Conservation (phyloP, 179 eudicot genomes). For the Camellia oleifera region DNA sequence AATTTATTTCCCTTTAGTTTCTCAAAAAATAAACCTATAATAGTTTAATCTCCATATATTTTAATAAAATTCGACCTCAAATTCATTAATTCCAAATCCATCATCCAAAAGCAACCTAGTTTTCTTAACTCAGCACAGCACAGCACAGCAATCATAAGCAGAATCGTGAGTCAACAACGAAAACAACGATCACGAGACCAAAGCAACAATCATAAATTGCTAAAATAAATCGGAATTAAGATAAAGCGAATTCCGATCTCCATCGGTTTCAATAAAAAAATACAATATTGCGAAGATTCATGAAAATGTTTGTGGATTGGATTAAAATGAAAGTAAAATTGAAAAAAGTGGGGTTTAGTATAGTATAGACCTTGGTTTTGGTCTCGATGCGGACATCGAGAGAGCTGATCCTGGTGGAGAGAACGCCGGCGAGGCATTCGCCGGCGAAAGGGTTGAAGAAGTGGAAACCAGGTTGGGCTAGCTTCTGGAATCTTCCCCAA, state of each 20-base stretch:
- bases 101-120: too few species aligned
- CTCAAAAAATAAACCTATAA: too few species aligned
- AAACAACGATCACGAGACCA: neutral
- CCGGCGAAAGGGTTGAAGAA: slow-evolving; percentile 78
- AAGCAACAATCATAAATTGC: neutral
- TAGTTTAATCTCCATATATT: too few species aligned
- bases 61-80: too few species aligned
- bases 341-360: neutral
- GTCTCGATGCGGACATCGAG: slow-evolving; percentile 93
- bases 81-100: too few species aligned
- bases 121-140: too few species aligned
- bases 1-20: too few species aligned
- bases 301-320: too few species aligned
- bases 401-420: slow-evolving; percentile 81
- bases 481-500: slow-evolving; percentile 76
- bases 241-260: neutral
- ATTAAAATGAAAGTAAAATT: too few species aligned
- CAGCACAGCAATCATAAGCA: neutral
- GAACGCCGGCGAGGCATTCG: slow-evolving; percentile 65
- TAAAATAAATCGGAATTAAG: neutral
- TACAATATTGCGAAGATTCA: too few species aligned
- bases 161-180: neutral
- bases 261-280: neutral
- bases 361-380: slow-evolving; percentile 70
- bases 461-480: slow-evolving; percentile 88